Conservation (phyloP, 768 basidiomycete genomes). For the Pisolithus marmoratus region DNA sequence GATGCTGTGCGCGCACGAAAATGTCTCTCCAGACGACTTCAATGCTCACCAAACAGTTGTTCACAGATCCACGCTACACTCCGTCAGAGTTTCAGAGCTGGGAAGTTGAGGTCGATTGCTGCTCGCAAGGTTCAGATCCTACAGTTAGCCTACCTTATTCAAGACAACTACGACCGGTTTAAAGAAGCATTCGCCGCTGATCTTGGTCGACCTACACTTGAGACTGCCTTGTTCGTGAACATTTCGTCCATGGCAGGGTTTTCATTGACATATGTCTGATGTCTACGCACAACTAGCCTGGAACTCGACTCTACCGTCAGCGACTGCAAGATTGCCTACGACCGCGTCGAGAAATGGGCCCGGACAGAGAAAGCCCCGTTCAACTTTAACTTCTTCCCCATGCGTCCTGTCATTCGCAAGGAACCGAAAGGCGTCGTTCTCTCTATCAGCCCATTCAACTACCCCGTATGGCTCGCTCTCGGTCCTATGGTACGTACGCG, state of each 20-base stretch:
- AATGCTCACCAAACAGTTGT: background rate
- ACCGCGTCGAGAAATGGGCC: constrained; percentile 70
- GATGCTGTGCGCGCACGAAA: constrained; percentile 32
- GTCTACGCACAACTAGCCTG: constrained; percentile 36
- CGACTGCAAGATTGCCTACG: constrained; percentile 52
- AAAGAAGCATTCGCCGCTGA: constrained; percentile 54
- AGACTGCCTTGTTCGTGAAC: constrained; percentile 45
- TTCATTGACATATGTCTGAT: background rate
- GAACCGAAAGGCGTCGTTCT: constrained; percentile 74
- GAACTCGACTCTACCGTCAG: constrained; percentile 52
- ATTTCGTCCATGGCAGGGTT: background rate
- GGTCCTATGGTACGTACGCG: constrained; percentile 46
- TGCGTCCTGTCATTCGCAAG: constrained; percentile 62
- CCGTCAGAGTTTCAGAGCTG: constrained; percentile 52
- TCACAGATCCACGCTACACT: constrained; percentile 53
- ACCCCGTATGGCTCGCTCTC: constrained; percentile 57
- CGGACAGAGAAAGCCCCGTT: constrained; percentile 56
- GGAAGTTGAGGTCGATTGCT: constrained; percentile 59
- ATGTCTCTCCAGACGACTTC: background rate
- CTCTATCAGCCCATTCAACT: constrained; percentile 72
- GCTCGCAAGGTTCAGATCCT: constrained; percentile 73
- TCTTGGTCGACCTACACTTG: constrained; percentile 56
- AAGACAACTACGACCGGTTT: constrained; percentile 65
- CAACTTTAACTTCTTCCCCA: constrained; percentile 47
- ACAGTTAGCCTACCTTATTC: constrained; percentile 65